Evolutionary conservation across 352 stramenopile genomes (phyloP).

Genomic region (Phytophthora vignae): DNA sequence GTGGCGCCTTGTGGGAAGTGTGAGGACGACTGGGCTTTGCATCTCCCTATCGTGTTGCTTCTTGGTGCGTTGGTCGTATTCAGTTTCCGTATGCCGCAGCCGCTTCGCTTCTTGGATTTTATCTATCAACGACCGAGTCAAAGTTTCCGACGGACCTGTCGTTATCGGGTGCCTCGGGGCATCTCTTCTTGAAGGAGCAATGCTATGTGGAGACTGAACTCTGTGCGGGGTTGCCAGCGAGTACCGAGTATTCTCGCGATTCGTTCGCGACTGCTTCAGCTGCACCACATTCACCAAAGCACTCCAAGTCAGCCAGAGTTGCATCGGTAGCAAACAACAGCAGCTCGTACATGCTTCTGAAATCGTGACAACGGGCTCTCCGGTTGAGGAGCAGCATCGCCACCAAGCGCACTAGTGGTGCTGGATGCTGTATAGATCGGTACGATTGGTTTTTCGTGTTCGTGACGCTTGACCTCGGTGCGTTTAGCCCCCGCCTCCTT

Average conservation of each 20-base stretch:
- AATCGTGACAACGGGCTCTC: slow-evolving; percentile 60
- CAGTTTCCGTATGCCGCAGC: slow-evolving; percentile 12
- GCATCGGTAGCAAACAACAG: background rate
- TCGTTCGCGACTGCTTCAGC: slow-evolving; percentile 13
- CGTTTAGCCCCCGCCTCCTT: background rate
- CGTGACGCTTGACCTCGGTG: background rate
- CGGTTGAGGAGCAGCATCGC: background rate
- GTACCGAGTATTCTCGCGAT: background rate
- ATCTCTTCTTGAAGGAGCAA: background rate
- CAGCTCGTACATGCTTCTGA: slow-evolving; percentile 42
- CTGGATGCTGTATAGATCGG: background rate
- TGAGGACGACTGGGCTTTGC: background rate
- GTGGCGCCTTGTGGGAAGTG: background rate
- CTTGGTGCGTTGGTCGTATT: background rate
- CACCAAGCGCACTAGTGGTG: background rate
- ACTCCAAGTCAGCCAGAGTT: slow-evolving; percentile 10
- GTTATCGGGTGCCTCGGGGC: background rate
- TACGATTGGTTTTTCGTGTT: background rate
- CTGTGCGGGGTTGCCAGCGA: too few relatives aligned
- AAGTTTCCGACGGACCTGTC: slow-evolving; percentile 4
- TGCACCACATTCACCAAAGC: slow-evolving; percentile 8
- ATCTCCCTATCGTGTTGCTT: background rate
- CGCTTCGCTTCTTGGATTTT: slow-evolving; percentile 53
- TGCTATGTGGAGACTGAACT: too few relatives aligned
- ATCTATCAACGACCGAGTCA: slow-evolving; percentile 40